Conservation (phyloP, 768 basidiomycete genomes). For the Panaeolus cyanescens region DNA sequence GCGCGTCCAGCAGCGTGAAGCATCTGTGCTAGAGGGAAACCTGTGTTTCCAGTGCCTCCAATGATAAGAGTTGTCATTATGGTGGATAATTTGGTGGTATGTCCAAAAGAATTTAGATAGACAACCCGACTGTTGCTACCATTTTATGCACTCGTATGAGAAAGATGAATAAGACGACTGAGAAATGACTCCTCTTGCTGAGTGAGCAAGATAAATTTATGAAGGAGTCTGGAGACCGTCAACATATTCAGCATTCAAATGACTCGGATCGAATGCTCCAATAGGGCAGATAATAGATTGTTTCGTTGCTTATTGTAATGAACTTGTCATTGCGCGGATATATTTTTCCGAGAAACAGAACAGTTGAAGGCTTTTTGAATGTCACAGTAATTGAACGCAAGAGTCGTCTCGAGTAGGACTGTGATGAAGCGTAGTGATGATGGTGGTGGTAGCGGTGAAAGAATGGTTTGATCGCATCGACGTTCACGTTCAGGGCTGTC, state of each 20-base stretch:
- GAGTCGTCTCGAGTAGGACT: not conserved
- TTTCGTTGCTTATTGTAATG: too few relatives aligned
- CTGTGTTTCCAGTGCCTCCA: constrained; percentile 27
- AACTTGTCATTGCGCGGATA: too few relatives aligned
- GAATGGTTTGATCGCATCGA: not conserved
- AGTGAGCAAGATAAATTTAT: too few relatives aligned
- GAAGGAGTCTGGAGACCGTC: not conserved
- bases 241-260: too few relatives aligned
- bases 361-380: too few relatives aligned
- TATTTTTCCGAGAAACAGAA: too few relatives aligned
- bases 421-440: not conserved
- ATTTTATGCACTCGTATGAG: not conserved
- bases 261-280: too few relatives aligned
- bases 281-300: too few relatives aligned
- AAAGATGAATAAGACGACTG: not conserved
- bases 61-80: constrained; percentile 29
- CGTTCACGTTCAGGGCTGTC: not conserved
- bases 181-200: not conserved
- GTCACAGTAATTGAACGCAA: too few relatives aligned
- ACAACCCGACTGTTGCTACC: too few relatives aligned
- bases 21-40: constrained; percentile 17
- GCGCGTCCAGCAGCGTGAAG: constrained; percentile 16
- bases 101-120: too few relatives aligned
- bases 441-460: not conserved
- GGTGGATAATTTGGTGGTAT: too few relatives aligned